Conservation (phyloP, 768 basidiomycete genomes). For the Chlorophyllum brunneum region DNA sequence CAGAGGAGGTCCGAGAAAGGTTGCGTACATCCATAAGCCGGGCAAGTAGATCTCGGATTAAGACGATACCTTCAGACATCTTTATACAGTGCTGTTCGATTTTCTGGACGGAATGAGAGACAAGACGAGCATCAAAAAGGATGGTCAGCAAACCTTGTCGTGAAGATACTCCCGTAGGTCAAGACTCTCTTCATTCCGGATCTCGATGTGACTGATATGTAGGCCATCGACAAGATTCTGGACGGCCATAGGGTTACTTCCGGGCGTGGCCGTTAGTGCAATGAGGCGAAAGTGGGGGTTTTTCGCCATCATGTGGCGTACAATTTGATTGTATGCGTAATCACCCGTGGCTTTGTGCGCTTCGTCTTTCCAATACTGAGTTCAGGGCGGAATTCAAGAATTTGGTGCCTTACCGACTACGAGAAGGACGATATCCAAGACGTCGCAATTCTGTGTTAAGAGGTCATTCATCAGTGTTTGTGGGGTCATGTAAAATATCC, state of each 20-base stretch:
- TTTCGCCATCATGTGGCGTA: conserved; percentile 89
- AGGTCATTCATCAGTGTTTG: conserved; percentile 93
- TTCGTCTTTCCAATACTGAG: conserved; percentile 56
- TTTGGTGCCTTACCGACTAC: conserved; percentile 65
- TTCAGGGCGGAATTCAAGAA: background rate
- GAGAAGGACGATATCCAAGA: conserved; percentile 75
- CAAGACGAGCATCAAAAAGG: background rate
- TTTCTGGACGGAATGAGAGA: conserved; percentile 37
- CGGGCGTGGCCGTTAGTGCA: conserved; percentile 95
- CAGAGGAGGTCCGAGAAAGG: background rate
- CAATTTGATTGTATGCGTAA: conserved; percentile 86
- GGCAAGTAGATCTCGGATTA: conserved; percentile 63
- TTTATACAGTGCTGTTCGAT: conserved; percentile 75
- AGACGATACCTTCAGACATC: conserved; percentile 64
- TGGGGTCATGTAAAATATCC: conserved; percentile 94
- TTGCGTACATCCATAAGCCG: conserved; percentile 69
- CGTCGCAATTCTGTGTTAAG: conserved; percentile 65
- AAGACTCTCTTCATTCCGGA: conserved; percentile 85
- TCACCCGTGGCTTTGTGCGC: conserved; percentile 93
- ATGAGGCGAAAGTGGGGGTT: conserved; percentile 92
- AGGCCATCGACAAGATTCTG: conserved; percentile 89
- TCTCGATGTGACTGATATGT: conserved; percentile 93
- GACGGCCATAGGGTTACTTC: conserved; percentile 78
- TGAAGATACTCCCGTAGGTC: conserved; percentile 86
- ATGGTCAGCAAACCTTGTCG: conserved; percentile 58